A percentile compares a stretch with the other conserved stretches of the same genome.
Evolutionary conservation across 805 yeast species (phyloP).

Genomic region (Starmerella ratchasimensis): DNA sequence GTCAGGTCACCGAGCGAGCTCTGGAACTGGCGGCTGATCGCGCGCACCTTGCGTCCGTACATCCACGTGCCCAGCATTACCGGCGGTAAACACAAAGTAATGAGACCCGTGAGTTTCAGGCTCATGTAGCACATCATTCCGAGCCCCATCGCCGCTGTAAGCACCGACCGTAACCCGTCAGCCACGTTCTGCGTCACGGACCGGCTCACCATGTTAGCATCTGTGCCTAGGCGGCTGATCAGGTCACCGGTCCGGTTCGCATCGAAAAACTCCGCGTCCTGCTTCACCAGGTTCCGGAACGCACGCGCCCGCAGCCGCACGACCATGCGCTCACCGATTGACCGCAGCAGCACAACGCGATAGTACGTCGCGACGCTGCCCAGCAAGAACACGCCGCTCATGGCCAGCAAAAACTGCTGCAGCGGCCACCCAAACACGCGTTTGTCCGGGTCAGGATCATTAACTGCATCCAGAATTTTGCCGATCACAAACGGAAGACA

Average conservation of each 20-base stretch:
- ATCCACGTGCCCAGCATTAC: conserved; percentile 62
- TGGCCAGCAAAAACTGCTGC: conserved; percentile 46
- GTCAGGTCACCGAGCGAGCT: conserved; percentile 75
- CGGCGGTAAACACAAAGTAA: conserved; percentile 74
- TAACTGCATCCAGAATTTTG: conserved; percentile 63
- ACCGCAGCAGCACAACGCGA: conserved; percentile 57
- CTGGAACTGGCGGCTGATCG: conserved; percentile 62
- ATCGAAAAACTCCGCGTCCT: conserved; percentile 83
- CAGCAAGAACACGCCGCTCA: conserved; percentile 48
- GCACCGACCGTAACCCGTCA: conserved; percentile 76
- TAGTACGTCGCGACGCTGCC: conserved; percentile 76
- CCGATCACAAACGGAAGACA: conserved; percentile 74
- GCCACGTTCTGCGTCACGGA: conserved; percentile 79
- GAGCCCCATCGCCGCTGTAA: conserved; percentile 75
- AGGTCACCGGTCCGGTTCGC: conserved; percentile 83
- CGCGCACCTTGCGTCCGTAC: conserved; percentile 69
- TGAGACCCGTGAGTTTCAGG: conserved; percentile 65
- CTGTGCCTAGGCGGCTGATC: conserved; percentile 75
- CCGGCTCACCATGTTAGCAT: conserved; percentile 74
- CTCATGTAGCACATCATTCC: conserved; percentile 86
- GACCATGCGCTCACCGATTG: conserved; percentile 76
- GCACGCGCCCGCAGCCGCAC: conserved; percentile 70
- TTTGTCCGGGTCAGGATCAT: conserved; percentile 26
- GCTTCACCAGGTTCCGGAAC: conserved; percentile 61
- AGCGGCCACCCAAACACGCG: conserved; percentile 47